Base-by-base conservation (phyloP, 2,329 filamentous ascomycete genomes). In the Leptographium flavum region DNA sequence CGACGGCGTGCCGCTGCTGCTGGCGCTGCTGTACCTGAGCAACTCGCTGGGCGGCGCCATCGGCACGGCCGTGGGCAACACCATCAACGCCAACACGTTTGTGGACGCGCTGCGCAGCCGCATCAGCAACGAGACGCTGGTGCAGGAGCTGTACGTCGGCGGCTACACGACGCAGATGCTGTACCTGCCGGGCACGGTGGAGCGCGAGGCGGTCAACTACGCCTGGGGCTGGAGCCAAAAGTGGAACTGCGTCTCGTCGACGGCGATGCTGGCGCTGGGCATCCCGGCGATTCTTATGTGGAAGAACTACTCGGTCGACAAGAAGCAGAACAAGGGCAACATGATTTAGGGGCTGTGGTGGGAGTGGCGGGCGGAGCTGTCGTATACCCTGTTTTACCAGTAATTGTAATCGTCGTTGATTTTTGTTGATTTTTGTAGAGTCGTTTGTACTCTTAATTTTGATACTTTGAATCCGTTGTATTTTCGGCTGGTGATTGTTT, bases 1-100 rank as follows among this genome's bases (percentile, higher is more conserved):
- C 51, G 66, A 74, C 51, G 65, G 76, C 50, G 67, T 79, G 5
- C 72, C 76, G 27, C 67, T 71, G 6, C 68, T 74, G 25, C 67
- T 78, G 3, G 74, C 76, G 4, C 61, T 82, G 53, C 67, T 76
- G 50, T 64, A 71, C 21, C 69, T 80, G 19, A 72, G 73, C 43
- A 68, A 71, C 50, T 70, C 68, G 47, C 67, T 81, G 45, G 78
- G 76, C 43, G 73, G 73, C 38, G 72, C 73, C 3, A 69, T 79
- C 27, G 76, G 76, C n/a, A 62, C 63, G 2, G 70, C 76, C 25
- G 67, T 82, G 41, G 70, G 76, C 3, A 70, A 69, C 2, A 74
- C 75, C 11, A 72, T 82, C 53, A 82, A 76, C 74, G 72, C 68
- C 1, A 66, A 69, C 51, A 63, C 70, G 9, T 71, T 82, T 52